phyloP scores from a whole-genome alignment of 495 filamentous ascomycete genomes.

The Neohortaea acidophila region DNA sequence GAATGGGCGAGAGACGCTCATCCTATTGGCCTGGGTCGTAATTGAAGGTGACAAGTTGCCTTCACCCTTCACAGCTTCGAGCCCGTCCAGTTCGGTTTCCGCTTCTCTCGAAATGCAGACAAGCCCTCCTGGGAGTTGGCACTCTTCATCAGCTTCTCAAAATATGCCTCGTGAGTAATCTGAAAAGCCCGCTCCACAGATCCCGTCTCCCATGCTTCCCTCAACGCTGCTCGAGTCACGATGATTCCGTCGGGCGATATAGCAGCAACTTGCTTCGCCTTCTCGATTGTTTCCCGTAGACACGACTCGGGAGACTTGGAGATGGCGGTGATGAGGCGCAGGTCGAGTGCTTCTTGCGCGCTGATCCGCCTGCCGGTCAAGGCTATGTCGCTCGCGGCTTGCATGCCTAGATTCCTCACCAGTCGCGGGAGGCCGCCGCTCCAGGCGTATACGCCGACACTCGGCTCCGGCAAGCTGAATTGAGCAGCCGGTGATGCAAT shows the following conservation, averaged over 20 bases:
- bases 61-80: too few species aligned
- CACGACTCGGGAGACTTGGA: neutral
- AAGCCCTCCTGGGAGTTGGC: constrained; percentile 66
- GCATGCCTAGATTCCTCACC: constrained; percentile 45
- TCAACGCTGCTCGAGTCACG: constrained; percentile 48
- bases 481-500: constrained; percentile 38
- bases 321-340: constrained; percentile 47
- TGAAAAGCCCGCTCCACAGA: constrained; percentile 48
- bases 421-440: constrained; percentile 58
- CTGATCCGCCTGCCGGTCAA: constrained; percentile 43
- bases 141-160: constrained; percentile 42
- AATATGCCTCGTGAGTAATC: constrained; percentile 42
- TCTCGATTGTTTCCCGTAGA: constrained; percentile 12
- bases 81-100: constrained; percentile 51
- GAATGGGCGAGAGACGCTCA: too few species aligned
- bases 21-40: too few species aligned
- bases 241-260: constrained; percentile 61
- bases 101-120: constrained; percentile 62
- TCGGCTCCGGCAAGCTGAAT: constrained; percentile 53
- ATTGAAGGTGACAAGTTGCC: too few species aligned
- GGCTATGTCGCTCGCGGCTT: constrained; percentile 55
- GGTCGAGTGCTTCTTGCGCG: constrained; percentile 45
- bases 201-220: constrained; percentile 49
- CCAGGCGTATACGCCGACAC: constrained; percentile 51
- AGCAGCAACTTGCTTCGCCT: constrained; percentile 36